These are phyloP conservation scores for Neofusicoccum parvum DNA, from an alignment of 2,329 filamentous ascomycete species.

Conservation along the genomic window DNA sequence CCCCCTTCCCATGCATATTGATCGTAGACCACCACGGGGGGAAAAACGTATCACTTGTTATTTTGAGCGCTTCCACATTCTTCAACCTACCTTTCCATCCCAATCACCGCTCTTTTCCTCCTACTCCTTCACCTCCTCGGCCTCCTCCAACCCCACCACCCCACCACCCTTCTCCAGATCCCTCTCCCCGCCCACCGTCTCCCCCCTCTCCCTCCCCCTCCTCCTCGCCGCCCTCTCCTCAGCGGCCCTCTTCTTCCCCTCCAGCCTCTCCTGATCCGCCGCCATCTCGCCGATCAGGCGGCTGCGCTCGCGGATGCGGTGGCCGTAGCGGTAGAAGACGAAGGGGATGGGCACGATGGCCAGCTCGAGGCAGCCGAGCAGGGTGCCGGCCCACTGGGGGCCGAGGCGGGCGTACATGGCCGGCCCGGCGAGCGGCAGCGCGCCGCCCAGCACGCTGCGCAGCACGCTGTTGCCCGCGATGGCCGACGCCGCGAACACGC, in stretches of 20 bases:
- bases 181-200: slow-evolving; percentile 27
- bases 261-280: slow-evolving; percentile 45
- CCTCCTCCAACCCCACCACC: not conserved
- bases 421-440: slow-evolving; percentile 73
- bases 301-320: slow-evolving; percentile 59
- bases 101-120: not conserved
- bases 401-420: slow-evolving; percentile 70
- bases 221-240: slow-evolving; percentile 47
- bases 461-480: slow-evolving; percentile 79
- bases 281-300: slow-evolving; percentile 54
- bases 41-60: too few species aligned
- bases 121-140: not conserved
- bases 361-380: slow-evolving; percentile 74
- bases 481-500: slow-evolving; percentile 79
- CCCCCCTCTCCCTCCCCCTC: slow-evolving; percentile 29
- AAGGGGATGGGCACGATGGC: slow-evolving; percentile 77
- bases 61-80: too few species aligned
- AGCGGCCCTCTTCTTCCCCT: slow-evolving; percentile 41
- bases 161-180: not conserved
- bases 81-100: too few species aligned
- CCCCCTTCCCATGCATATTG: not conserved
- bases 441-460: slow-evolving; percentile 73
- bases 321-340: slow-evolving; percentile 69
- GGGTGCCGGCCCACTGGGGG: slow-evolving; percentile 76
- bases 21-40: too few species aligned